phyloP scores from a whole-genome alignment of 2,329 filamentous ascomycete species.

The Corinectria fuckeliana region DNA sequence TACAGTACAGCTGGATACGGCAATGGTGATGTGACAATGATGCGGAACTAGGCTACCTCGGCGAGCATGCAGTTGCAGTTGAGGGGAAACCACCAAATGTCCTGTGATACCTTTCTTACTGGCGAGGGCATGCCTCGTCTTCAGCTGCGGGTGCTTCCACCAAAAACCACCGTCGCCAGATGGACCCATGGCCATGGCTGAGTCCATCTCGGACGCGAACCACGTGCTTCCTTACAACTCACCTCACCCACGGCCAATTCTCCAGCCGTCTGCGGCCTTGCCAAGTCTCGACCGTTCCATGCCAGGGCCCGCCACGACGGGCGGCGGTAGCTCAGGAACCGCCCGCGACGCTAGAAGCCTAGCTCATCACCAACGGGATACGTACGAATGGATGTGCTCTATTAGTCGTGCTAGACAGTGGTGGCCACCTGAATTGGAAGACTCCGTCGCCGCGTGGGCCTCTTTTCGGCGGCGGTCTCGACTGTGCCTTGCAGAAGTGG shows the following conservation, averaged over 20 bases:
- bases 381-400: not conserved
- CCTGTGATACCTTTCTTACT: conserved; percentile 4
- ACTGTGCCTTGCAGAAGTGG: too few species aligned
- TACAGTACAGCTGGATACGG: not conserved
- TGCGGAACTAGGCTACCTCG: too few species aligned
- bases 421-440: not conserved
- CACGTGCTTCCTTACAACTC: too few species aligned
- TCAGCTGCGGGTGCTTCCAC: not conserved
- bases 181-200: not conserved
- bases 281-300: not conserved
- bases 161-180: not conserved
- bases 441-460: not conserved
- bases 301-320: not conserved
- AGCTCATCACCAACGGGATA: too few species aligned
- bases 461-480: too few species aligned
- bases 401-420: not conserved
- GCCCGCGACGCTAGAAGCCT: not conserved
- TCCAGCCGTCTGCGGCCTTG: not conserved
- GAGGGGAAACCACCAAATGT: too few species aligned
- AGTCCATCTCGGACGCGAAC: not conserved
- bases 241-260: not conserved
- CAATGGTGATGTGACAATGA: too few species aligned
- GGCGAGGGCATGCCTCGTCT: not conserved
- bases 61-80: too few species aligned
- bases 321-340: not conserved